Evolutionary conservation across 345 rosid species (phyloP), one percentile per base, ranked within the genome.

Genomic region (Aquilaria sinensis): DNA sequence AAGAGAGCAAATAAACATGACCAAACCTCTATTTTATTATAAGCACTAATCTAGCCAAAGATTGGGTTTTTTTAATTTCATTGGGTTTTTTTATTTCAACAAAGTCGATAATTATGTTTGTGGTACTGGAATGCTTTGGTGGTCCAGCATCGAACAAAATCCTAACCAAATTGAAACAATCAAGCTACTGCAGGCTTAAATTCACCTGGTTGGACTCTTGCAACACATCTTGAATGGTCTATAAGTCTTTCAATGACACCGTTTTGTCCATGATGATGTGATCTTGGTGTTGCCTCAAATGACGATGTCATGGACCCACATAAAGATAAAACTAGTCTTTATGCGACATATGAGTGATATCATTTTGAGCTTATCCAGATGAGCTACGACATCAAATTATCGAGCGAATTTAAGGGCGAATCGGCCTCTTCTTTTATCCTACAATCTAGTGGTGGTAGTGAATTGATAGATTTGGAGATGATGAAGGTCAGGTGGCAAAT

Each of bases 91-190:
- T 65, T 47, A 80, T 75, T 80, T 94, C 99, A 37, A 77, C 82
- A 57, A 94, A 88, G 53, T 90, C 77, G 57, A 94, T 78, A 5
- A 88, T 70, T 51, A 90, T 92, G 67, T 88, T 88, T 15, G 95
- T 83, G 1, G 96, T 88, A 14, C 86, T 95, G 9, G 99, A 89
- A 12, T 90, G 82, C 81, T 94, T 97, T 12, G 80, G 80, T 9
- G 97, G 97, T 10, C 97, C 96, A 2, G 92, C 75, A 71, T 90
- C 99, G 55, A 90, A 91, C 47, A 83, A 85, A 30, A 94, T 83
- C 57, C 65, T 86, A 14, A 90, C 93, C 31, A 96, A 85, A 73
- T 90, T 92, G 45, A 94, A 94, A 64, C 83, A 72, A 37, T 83
- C 99, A 3, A 94, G 84, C 57, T 84, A 85, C 50, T 78, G 83